Base-by-base conservation (phyloP, 148 eudicot genomes). In the Fagopyrum tataricum region DNA sequence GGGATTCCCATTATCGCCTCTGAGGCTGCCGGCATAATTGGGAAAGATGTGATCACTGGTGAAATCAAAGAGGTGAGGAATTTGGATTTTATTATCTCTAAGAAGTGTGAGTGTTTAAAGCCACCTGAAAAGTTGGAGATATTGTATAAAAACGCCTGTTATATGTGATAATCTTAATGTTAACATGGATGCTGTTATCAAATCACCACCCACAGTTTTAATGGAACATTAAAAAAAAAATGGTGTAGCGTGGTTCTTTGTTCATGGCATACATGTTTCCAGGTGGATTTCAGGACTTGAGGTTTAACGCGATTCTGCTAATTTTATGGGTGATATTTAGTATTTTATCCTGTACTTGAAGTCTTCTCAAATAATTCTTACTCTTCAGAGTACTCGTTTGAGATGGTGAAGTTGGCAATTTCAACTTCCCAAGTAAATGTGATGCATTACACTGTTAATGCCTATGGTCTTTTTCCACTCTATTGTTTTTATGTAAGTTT, bases 1-100 rank as follows among this genome's bases (percentile, higher is more conserved):
- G 43, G n/a, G n/a, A 80, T 82, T 73, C 96, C 96, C 2, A 75
- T 91, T 69, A 78, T 95, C 77, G 81, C 89, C 14, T 87, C 83
- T 76, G 69, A 72, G 21, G 73, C 85, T 21, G 71, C 43, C 73
- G 99, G 99, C 62, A 67, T 95, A 24, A 83, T 92, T 44, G 99
- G 99, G 66, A 88, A 83, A 75, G 80, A 91, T 51, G 91, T 87
- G 48, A 24, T 67, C 41, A 82, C 88, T 39, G 77, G 83, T 78
- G 77, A 82, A 79, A 85, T 95, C 58, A 48, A 49, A 15, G 99
- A 92, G 97, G 99, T 92, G 46, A 69, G 66, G 15, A 2, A 24
- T 39, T 20, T 73, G 52, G 42, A 73, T 40, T 26, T 21, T 7
- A 37, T 26, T 44, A 44, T 40, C 24, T 39, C 43, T 13, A 31